Evolutionary conservation across 2,329 filamentous ascomycete species (phyloP).

Genomic region (Pseudogymnoascus sp.): DNA sequence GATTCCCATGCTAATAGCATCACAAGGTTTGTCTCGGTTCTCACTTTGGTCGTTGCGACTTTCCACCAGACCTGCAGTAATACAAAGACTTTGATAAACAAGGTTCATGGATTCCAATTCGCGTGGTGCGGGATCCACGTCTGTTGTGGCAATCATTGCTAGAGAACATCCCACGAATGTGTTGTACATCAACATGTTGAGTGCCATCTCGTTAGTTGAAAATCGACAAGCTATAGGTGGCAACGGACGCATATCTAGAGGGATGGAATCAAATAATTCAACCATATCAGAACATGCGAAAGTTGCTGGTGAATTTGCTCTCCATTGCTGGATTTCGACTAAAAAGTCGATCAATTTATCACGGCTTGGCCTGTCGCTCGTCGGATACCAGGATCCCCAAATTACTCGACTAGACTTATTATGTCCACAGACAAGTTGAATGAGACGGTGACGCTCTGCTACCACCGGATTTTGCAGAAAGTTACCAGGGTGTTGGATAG

Average conservation of each 20-base stretch:
- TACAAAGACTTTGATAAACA: neutral
- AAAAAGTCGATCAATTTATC: neutral
- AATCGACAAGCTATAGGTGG: neutral
- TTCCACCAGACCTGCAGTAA: neutral
- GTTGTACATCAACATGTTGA: neutral
- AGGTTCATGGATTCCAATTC: neutral
- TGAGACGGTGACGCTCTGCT: neutral
- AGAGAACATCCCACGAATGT: neutral
- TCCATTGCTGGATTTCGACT: neutral
- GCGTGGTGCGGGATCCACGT: neutral
- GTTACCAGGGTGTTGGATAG: neutral
- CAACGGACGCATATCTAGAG: neutral
- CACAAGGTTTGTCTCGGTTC: slow-evolving; percentile 18
- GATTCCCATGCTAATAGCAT: slow-evolving; percentile 18
- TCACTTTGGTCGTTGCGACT: neutral
- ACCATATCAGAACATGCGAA: neutral
- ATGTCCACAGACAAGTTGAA: neutral
- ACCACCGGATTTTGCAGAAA: neutral
- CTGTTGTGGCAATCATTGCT: neutral
- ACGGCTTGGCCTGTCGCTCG: neutral
- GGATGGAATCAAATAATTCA: neutral
- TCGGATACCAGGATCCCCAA: neutral
- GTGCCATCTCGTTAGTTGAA: neutral
- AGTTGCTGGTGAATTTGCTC: neutral
- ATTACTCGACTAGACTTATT: neutral